Evolutionary conservation across 2,329 filamentous ascomycete genomes (phyloP), one percentile per base, ranked within the genome.

Genomic region (Chaetomium sp.): DNA sequence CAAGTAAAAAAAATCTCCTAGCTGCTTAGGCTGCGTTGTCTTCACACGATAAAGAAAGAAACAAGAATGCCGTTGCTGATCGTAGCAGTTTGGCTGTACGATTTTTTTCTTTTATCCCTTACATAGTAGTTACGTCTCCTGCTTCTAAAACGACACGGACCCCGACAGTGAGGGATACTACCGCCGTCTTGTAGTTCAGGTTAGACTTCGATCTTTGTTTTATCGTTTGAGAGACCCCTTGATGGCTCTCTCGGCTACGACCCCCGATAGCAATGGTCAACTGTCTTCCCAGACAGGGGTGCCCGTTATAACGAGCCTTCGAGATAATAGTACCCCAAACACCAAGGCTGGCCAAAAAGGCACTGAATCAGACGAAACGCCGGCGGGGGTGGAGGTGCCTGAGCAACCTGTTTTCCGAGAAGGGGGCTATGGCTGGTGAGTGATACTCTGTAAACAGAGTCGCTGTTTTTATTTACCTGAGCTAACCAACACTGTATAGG

Each of bases 401-500:
- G 60, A 27, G n/a, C 56, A 61, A 11, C 56, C 61, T 1, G 72
- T 72, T 41, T 73, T 77, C 59, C 69, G 70, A 41, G 79, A 84
- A 62, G 81, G 81, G 42, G 81, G 81, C 27, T 84, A 82, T 70
- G 81, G 81, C 57, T 85, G 81, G 81, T 76, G 45, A 57, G 72
- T 65, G 14, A 27, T 43, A 41, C 48, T 12, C 6, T 46, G 32
- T 35, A 36, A 19, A 33, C 34, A 4, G 2, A 32, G n/a, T 5
- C 14, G 5, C 19, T 8, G n/a, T 32, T 8, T 14, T 32, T 19
- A 14, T 10, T 1, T 35, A 11, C 36, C 6, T 33, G 6, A 12
- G 37, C 52, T 58, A 38, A 58, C 46, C 12, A 27, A 9, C 5
- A 27, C 8, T 38, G 2, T 2, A 9, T 50, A 76, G 74, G 74